These are phyloP conservation scores for Coemansia sp. DNA, from an alignment of 192 early-diverging fungal genomes.

Conservation along the genomic window DNA sequence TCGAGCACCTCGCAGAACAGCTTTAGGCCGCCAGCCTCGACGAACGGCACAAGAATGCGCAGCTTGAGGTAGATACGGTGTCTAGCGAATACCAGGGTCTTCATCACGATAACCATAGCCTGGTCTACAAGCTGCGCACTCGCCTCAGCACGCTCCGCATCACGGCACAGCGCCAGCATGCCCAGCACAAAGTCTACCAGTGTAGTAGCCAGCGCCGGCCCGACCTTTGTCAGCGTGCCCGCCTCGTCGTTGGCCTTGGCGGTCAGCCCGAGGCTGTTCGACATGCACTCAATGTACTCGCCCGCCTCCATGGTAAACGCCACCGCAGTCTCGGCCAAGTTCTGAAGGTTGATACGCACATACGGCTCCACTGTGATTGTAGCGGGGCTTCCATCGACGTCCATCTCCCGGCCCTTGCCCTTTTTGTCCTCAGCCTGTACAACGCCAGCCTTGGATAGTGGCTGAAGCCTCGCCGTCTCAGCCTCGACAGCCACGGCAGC, in stretches of 20 bases:
- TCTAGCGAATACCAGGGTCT: slow-evolving; percentile 51
- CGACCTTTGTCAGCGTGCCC: slow-evolving; percentile 19
- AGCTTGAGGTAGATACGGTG: slow-evolving; percentile 55
- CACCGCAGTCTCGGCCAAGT: slow-evolving; percentile 43
- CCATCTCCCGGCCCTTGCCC: slow-evolving; percentile 32
- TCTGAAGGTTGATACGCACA: slow-evolving; percentile 34
- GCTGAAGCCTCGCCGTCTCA: slow-evolving; percentile 17
- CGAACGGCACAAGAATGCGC: slow-evolving; percentile 41
- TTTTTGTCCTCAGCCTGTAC: slow-evolving; percentile 15
- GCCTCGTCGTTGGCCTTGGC: slow-evolving; percentile 15
- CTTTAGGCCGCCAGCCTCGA: slow-evolving; percentile 34
- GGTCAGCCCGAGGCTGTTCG: slow-evolving; percentile 46
- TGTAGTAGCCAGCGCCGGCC: slow-evolving; percentile 17
- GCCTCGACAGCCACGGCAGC: slow-evolving; percentile 47
- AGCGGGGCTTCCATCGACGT: slow-evolving; percentile 28
- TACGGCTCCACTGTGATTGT: slow-evolving; percentile 22
- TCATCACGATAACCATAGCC: slow-evolving; percentile 49
- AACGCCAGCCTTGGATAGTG: slow-evolving; percentile 15
- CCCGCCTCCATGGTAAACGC: slow-evolving; percentile 41
- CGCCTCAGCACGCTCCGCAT: slow-evolving; percentile 22
- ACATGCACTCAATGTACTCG: slow-evolving; percentile 55
- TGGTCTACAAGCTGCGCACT: slow-evolving; percentile 51
- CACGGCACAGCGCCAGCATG: slow-evolving; percentile 25
- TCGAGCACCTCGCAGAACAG: slow-evolving; percentile 45
- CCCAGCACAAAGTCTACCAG: slow-evolving; percentile 32